phyloP scores from a whole-genome alignment of 257 asterid genomes.

The Haberlea rhodopensis region DNA sequence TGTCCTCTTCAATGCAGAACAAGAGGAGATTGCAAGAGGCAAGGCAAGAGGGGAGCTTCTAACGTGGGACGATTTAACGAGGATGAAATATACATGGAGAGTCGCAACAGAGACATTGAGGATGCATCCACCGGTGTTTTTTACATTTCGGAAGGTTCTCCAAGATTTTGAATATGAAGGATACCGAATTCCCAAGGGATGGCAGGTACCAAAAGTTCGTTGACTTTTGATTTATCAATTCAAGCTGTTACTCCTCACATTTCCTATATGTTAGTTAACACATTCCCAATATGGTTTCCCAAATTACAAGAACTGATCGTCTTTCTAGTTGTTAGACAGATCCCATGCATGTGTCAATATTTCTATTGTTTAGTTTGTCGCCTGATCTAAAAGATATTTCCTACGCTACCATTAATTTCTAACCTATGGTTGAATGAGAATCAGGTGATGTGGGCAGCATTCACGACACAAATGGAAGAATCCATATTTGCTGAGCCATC shows the following conservation, averaged over 20 bases:
- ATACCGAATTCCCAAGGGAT: constrained; percentile 24
- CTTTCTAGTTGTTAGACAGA: too few species aligned
- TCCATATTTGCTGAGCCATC: constrained; percentile 18
- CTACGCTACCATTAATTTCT: not conserved
- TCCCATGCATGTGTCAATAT: too few species aligned
- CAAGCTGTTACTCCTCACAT: too few species aligned
- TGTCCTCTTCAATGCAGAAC: constrained; percentile 9
- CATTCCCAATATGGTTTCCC: too few species aligned
- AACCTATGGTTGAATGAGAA: not conserved
- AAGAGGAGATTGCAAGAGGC: constrained; percentile 20
- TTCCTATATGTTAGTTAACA: too few species aligned
- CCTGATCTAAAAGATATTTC: too few species aligned
- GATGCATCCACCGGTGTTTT: constrained; percentile 17
- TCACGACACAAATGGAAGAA: constrained; percentile 27
- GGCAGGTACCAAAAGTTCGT: constrained; percentile 18
- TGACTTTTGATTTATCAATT: not conserved
- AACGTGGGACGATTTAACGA: constrained; percentile 28
- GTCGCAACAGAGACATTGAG: constrained; percentile 24
- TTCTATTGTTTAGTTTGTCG: too few species aligned
- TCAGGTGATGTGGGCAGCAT: constrained; percentile 23
- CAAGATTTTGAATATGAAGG: constrained; percentile 22
- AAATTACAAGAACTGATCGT: too few species aligned
- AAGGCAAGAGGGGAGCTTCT: constrained; percentile 16
- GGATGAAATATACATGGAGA: constrained; percentile 30
- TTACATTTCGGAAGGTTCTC: constrained; percentile 19